Evolutionary conservation across 768 basidiomycete species (phyloP).

Genomic region (Agaricus sinodeliciosus): DNA sequence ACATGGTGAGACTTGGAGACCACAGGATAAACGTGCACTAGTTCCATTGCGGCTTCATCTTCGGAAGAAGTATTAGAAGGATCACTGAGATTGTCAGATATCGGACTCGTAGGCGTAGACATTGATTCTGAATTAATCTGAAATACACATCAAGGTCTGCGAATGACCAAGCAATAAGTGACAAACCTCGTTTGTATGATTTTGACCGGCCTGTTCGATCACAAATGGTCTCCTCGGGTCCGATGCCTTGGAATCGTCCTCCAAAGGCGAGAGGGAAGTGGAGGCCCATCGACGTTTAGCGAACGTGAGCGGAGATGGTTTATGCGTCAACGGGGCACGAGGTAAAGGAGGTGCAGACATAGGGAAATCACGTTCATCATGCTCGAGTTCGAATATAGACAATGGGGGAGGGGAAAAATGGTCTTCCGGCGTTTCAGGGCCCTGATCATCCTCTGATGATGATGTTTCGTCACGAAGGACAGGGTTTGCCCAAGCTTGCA

Average conservation of each 20-base stretch:
- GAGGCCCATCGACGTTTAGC: slow-evolving; percentile 54
- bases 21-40: slow-evolving; percentile 23
- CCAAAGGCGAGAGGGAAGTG: background rate
- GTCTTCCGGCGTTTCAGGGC: slow-evolving; percentile 56
- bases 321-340: slow-evolving; percentile 43
- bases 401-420: slow-evolving; percentile 34
- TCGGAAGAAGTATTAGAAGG: slow-evolving; percentile 16
- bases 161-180: background rate
- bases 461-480: slow-evolving; percentile 33
- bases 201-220: background rate
- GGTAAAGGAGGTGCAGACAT: slow-evolving; percentile 19
- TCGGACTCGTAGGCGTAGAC: slow-evolving; percentile 1
- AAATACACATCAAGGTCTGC: background rate
- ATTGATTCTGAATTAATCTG: slow-evolving; percentile 1
- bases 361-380: slow-evolving; percentile 12
- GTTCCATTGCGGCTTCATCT: slow-evolving; percentile 15
- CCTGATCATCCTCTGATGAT: slow-evolving; percentile 43
- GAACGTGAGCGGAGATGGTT: slow-evolving; percentile 59
- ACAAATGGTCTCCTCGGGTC: background rate
- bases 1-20: slow-evolving; percentile 11
- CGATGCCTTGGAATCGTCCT: slow-evolving; percentile 1
- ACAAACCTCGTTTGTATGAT: slow-evolving; percentile 10
- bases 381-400: slow-evolving; percentile 18
- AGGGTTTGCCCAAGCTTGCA: slow-evolving; percentile 48
- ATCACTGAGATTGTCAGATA: slow-evolving; percentile 11